Percentiles rank a stretch among this genome's conserved stretches.
These are phyloP conservation scores for Yamadazyma taylorii DNA, from an alignment of 1,139 yeast species.

Conservation along the genomic window DNA sequence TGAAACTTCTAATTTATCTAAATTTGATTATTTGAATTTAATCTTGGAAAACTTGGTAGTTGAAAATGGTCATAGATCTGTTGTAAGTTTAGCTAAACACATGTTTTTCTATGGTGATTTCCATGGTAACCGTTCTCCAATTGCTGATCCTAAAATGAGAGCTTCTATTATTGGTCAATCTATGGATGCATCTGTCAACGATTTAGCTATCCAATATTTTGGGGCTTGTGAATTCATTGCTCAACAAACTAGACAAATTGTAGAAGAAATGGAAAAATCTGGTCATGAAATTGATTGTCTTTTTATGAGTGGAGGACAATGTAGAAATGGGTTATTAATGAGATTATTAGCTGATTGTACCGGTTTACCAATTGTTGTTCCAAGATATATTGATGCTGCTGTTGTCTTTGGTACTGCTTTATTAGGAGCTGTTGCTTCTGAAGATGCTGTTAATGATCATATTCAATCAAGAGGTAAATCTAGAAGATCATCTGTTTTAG, in stretches of 20 bases:
- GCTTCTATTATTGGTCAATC: conserved; percentile 93
- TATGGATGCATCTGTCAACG: conserved; percentile 84
- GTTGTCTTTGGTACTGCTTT: conserved; percentile 95
- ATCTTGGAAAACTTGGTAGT: conserved; percentile 67
- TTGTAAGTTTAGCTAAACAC: conserved; percentile 79
- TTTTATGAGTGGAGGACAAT: conserved; percentile 95
- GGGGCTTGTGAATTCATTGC: conserved; percentile 98
- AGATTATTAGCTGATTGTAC: conserved; percentile 90
- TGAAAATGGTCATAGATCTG: conserved; percentile 59
- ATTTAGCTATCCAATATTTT: conserved; percentile 79
- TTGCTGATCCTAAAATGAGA: conserved; percentile 91
- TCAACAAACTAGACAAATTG: conserved; percentile 94
- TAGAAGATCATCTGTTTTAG: conserved; percentile 39
- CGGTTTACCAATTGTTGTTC: conserved; percentile 88
- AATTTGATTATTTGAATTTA: conserved; percentile 80
- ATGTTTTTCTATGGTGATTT: conserved; percentile 92
- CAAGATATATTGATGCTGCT: conserved; percentile 93
- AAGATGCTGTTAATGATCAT: conserved; percentile 48
- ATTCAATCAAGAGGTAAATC: conserved; percentile 34
- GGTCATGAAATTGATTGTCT: conserved; percentile 79
- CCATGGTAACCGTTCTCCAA: conserved; percentile 95
- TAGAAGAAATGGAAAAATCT: conserved; percentile 74
- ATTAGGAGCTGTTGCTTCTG: conserved; percentile 91
- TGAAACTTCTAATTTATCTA: conserved; percentile 64
- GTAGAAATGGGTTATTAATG: conserved; percentile 87